Conservation (phyloP, 2,329 filamentous ascomycete genomes). For the Sporothrix pallida region DNA sequence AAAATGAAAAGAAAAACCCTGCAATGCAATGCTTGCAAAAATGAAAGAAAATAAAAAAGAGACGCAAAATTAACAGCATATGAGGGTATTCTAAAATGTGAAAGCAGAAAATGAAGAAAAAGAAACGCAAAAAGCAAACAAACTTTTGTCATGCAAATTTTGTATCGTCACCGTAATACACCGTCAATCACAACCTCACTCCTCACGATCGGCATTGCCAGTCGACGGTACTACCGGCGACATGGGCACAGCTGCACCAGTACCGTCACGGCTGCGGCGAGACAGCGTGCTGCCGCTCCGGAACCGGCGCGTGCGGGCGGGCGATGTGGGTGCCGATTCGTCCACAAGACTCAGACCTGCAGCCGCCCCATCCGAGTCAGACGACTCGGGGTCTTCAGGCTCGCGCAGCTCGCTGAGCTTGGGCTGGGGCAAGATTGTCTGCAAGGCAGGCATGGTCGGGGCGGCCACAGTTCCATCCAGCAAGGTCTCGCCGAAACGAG, state of each 20-base stretch:
- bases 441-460: background rate
- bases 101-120: background rate
- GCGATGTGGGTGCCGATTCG: slow-evolving; percentile 19
- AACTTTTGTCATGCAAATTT: slow-evolving; percentile 29
- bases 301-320: slow-evolving; percentile 30
- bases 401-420: slow-evolving; percentile 25
- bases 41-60: background rate
- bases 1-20: slow-evolving; percentile 12
- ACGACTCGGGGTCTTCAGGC: slow-evolving; percentile 33
- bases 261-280: background rate
- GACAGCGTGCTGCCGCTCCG: slow-evolving; percentile 33
- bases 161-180: background rate
- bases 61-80: slow-evolving; percentile 1
- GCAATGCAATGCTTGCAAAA: slow-evolving; percentile 22
- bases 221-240: slow-evolving; percentile 26
- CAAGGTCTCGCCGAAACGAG: slow-evolving; percentile 9
- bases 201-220: background rate
- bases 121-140: slow-evolving; percentile 1
- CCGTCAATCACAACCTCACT: background rate
- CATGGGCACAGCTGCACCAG: background rate
- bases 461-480: background rate
- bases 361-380: slow-evolving; percentile 21
- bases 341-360: background rate
- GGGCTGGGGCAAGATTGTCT: background rate
- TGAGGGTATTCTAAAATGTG: slow-evolving; percentile 25